Evolutionary conservation across 257 asterid genomes (phyloP), one percentile per base, ranked within the genome.

Genomic region (Solanum clarkiae): DNA sequence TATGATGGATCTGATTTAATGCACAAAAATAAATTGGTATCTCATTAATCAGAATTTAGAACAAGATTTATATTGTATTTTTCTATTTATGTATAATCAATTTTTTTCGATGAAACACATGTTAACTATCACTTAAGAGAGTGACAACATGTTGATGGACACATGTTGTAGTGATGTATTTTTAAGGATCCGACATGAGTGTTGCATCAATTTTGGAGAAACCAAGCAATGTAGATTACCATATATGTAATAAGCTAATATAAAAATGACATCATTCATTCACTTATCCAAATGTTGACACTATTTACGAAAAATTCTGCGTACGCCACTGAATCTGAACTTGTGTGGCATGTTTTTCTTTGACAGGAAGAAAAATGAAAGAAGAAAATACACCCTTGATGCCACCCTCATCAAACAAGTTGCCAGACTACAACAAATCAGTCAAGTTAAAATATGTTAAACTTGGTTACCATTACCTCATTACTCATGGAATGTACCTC

Each of bases 401-500:
- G 36, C 53, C 90, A 84, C 88, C 91, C 17, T 89, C 91, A 45
- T 68, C 89, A 9, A 79, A 84, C 49, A 85, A 85, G 82, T 69
- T 89, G 57, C 91, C 91, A 36, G 91, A 87, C 83, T 89, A 83
- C 74, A 83, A 87, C 86, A 89, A 83, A 45, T 89, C 91, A 40
- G 81, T 89, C 49, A 89, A 89, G 84, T 70, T 89, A 59, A 89
- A 89, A 66, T 89, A 89, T 83, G 91, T 89, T 7, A 87, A 87
- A 16, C 91, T 89, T 59, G 91, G 91, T 9, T 89, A 87, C 72
- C 88, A 87, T 69, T 87, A 89, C 82, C 89, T 89, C 22, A 87
- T 87, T 55, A 83, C 91, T 49, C 91, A 89, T 87, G 89, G 86
- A 83, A 87, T 85, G 88, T 89, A 87, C 59, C 88, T 89, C 59